Percentiles rank a stretch among this genome's conserved stretches.
phyloP scores from a whole-genome alignment of 2,329 filamentous ascomycete species.

The Ophiostoma piceae region DNA sequence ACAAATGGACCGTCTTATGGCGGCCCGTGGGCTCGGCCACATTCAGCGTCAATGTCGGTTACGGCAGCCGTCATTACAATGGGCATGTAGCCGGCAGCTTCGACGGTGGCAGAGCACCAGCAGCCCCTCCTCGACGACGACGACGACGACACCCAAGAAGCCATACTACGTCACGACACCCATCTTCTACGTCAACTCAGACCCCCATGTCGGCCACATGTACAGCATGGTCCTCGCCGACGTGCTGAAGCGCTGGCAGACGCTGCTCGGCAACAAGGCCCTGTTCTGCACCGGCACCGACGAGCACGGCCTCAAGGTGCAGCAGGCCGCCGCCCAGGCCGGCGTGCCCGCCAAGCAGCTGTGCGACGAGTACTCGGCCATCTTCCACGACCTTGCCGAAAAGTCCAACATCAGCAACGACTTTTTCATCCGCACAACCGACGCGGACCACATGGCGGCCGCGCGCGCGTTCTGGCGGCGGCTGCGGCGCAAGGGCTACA shows the following conservation, averaged over 20 bases:
- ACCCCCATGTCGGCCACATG: conserved; percentile 89
- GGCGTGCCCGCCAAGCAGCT: conserved; percentile 73
- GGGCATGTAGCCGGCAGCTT: background rate
- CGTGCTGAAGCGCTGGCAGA: conserved; percentile 86
- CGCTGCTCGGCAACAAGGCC: conserved; percentile 56
- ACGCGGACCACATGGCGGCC: conserved; percentile 71
- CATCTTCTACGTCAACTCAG: conserved; percentile 98
- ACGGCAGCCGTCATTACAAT: background rate
- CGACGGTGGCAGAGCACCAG: conserved; percentile 16
- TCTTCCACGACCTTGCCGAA: conserved; percentile 69
- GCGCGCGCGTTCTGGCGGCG: conserved; percentile 87
- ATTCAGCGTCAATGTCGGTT: conserved; percentile 18
- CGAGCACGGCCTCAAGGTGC: conserved; percentile 96
- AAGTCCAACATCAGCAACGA: conserved; percentile 69
- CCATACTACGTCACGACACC: conserved; percentile 94
- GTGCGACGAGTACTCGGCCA: conserved; percentile 76
- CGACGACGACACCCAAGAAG: conserved; percentile 44
- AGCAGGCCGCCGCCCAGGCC: conserved; percentile 71
- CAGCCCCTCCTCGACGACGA: background rate
- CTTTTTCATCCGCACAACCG: conserved; percentile 89
- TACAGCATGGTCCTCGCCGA: conserved; percentile 90
- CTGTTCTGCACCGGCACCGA: conserved; percentile 87
- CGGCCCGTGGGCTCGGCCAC: conserved; percentile 23
- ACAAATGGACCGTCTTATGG: conserved; percentile 24
- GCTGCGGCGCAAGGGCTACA: conserved; percentile 66